A percentile compares a stretch with the other conserved stretches of the same genome.
Conservation (phyloP, 2,329 filamentous ascomycete species). For the Colletotrichum australisinense region DNA sequence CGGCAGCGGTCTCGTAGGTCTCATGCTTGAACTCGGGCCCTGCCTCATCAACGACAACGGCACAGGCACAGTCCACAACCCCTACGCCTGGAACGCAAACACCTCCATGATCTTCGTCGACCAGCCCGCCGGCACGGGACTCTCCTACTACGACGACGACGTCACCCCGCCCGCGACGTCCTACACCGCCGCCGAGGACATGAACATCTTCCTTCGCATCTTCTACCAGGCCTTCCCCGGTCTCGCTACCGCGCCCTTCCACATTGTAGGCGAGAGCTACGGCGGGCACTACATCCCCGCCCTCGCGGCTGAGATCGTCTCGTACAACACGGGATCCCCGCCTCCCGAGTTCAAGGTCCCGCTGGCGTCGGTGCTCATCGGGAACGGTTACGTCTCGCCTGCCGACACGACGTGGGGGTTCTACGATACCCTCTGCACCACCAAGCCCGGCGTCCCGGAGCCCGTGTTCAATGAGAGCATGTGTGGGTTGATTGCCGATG, state of each 20-base stretch:
- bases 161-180: conserved; percentile 48
- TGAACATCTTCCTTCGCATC: conserved; percentile 60
- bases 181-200: conserved; percentile 56
- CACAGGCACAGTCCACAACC: conserved; percentile 32
- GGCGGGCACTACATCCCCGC: conserved; percentile 61
- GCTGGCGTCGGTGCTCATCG: conserved; percentile 56
- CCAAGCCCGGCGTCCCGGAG: conserved; percentile 36
- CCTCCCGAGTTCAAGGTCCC: conserved; percentile 51
- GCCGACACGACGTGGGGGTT: conserved; percentile 36
- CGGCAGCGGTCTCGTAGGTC: conserved; percentile 57
- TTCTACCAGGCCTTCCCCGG: conserved; percentile 59
- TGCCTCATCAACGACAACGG: conserved; percentile 33
- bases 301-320: conserved; percentile 54
- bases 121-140: conserved; percentile 69
- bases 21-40: conserved; percentile 36
- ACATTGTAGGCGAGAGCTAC: conserved; percentile 62
- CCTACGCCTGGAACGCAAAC: conserved; percentile 38
- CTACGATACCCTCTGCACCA: conserved; percentile 38
- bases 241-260: conserved; percentile 49
- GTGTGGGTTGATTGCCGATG: conserved; percentile 45
- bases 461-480: conserved; percentile 35
- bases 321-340: conserved; percentile 54
- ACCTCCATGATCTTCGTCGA: conserved; percentile 55
- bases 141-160: conserved; percentile 54
- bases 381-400: conserved; percentile 54